Conservation (phyloP, 192 early-diverging fungal species). For the Coemansia nantahalensis region DNA sequence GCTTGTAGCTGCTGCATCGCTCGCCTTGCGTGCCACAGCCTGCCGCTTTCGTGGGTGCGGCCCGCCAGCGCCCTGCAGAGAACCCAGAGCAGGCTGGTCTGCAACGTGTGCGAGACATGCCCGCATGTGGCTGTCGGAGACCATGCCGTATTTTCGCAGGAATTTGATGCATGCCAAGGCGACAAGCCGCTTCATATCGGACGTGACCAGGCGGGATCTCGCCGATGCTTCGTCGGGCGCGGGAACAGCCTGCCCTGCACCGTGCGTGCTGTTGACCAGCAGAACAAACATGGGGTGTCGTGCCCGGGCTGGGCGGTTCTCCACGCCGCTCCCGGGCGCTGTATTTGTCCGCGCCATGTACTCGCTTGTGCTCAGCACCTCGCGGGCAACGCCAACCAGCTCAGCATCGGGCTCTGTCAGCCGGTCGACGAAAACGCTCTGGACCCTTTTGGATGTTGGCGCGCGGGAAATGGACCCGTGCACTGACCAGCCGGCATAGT, state of each 20-base stretch:
- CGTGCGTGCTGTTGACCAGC: slow-evolving; percentile 3
- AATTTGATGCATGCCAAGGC: slow-evolving; percentile 41
- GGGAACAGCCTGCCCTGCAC: too few species aligned
- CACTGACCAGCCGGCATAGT: slow-evolving; percentile 16
- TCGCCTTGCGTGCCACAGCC: too few species aligned
- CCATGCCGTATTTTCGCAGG: slow-evolving; percentile 27
- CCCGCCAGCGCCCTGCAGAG: too few species aligned
- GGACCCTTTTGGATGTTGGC: slow-evolving; percentile 22
- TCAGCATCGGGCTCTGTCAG: slow-evolving; percentile 10
- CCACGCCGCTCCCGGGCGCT: not conserved
- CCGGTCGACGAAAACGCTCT: slow-evolving; percentile 29
- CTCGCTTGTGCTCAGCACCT: slow-evolving; percentile 13
- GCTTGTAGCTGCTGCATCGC: too few species aligned
- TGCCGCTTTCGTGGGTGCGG: too few species aligned
- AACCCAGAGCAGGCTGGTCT: not conserved
- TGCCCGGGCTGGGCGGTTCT: slow-evolving; percentile 1
- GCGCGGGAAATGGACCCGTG: slow-evolving; percentile 32
- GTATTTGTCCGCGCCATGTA: slow-evolving; percentile 9
- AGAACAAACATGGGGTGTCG: slow-evolving; percentile 35
- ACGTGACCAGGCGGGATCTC: not conserved
- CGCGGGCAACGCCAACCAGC: slow-evolving; percentile 11
- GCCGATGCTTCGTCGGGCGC: not conserved
- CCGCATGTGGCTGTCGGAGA: slow-evolving; percentile 35
- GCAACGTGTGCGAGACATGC: not conserved
- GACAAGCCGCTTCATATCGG: slow-evolving; percentile 22